phyloP scores from a whole-genome alignment of 805 yeast species.

The Myxozyma mucilagina region DNA sequence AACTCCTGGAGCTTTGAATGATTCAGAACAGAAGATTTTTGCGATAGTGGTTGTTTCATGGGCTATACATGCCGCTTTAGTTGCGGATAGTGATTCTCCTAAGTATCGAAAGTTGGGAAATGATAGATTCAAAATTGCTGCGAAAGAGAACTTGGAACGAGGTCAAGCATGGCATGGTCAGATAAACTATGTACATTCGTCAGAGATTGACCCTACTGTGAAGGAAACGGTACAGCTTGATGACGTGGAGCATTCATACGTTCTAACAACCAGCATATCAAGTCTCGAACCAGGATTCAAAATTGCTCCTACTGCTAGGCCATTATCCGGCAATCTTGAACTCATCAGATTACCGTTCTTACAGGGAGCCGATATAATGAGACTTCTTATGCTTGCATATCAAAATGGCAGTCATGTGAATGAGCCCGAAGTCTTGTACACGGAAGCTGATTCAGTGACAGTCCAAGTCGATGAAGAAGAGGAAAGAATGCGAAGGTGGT shows the following conservation, averaged over 20 bases:
- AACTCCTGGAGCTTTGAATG: conserved; percentile 7
- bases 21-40: conserved; percentile 8
- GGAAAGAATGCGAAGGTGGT: conserved; percentile 51
- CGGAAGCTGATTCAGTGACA: conserved; percentile 36
- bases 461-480: conserved; percentile 39
- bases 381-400: conserved; percentile 60
- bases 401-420: conserved; percentile 55
- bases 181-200: conserved; percentile 28
- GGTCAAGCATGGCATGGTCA: conserved; percentile 56
- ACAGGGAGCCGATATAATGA: conserved; percentile 46
- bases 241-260: conserved; percentile 56
- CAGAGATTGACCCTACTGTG: neutral
- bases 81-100: conserved; percentile 74
- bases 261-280: conserved; percentile 56
- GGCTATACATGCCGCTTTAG: conserved; percentile 84
- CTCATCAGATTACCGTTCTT: conserved; percentile 49
- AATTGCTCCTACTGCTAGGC: conserved; percentile 61
- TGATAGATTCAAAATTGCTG: conserved; percentile 71
- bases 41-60: conserved; percentile 67
- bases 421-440: conserved; percentile 53
- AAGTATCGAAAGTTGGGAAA: conserved; percentile 64
- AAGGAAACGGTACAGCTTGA: conserved; percentile 3
- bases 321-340: conserved; percentile 47
- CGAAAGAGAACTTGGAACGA: conserved; percentile 50
- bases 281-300: conserved; percentile 60